Evolutionary conservation across 306 rosid species (phyloP).

Genomic region (Begonia fuchsioides): DNA sequence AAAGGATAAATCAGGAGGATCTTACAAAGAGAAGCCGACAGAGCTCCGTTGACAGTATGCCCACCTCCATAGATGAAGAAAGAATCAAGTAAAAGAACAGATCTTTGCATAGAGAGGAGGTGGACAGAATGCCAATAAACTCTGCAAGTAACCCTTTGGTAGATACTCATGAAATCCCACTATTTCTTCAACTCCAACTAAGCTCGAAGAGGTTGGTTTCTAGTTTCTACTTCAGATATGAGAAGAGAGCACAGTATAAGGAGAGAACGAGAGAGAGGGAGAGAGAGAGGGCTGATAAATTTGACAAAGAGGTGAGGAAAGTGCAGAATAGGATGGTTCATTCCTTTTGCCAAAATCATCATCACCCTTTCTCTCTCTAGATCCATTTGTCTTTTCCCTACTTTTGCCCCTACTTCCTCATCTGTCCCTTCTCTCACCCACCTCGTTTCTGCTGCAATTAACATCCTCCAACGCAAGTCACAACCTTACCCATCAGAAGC

Average conservation of each 20-base stretch:
- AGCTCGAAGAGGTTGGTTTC: too few species aligned
- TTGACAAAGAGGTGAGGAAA: too few species aligned
- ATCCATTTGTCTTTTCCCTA: constrained; percentile 11
- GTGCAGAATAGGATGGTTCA: constrained; percentile 22
- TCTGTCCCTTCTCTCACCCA: constrained; percentile 8
- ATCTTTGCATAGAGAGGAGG: constrained; percentile 39
- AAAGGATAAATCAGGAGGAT: constrained; percentile 28
- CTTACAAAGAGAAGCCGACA: constrained; percentile 73
- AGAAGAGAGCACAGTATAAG: too few species aligned
- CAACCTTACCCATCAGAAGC: too few species aligned
- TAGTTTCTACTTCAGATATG: neutral
- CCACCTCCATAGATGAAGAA: constrained; percentile 80
- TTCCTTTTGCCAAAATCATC: constrained; percentile 6
- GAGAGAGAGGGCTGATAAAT: too few species aligned
- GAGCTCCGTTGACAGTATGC: constrained; percentile 85
- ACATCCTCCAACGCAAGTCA: too few species aligned
- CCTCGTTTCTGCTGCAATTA: constrained; percentile 41
- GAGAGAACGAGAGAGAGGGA: constrained; percentile 9
- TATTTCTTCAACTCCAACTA: neutral
- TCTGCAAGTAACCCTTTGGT: constrained; percentile 56
- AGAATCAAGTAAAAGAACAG: neutral
- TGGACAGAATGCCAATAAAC: constrained; percentile 99
- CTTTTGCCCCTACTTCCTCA: constrained; percentile 1
- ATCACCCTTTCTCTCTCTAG: constrained; percentile 50
- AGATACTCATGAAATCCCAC: constrained; percentile 39